Conservation (phyloP, 2,329 filamentous ascomycete genomes). For the Scorias spongiosa region DNA sequence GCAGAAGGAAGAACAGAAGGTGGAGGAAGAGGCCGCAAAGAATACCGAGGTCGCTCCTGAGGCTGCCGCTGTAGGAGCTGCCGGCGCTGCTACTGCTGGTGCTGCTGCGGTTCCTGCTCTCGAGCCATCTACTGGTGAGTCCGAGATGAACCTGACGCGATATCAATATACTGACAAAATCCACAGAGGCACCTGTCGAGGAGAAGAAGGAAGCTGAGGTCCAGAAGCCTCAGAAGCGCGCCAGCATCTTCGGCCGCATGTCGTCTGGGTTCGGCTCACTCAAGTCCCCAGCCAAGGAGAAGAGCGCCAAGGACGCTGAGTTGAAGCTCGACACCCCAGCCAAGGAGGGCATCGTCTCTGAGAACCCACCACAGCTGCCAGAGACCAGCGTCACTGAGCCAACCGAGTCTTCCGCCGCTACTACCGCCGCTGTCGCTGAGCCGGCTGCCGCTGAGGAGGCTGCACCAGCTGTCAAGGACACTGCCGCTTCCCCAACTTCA, state of each 20-base stretch:
- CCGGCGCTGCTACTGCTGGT: conserved; percentile 12
- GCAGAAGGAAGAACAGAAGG: conserved; percentile 16
- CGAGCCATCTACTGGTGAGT: conserved; percentile 15
- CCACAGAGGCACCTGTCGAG: conserved; percentile 14
- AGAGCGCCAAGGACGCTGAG: conserved; percentile 60
- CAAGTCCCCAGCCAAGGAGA: conserved; percentile 39
- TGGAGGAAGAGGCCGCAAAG: conserved; percentile 25
- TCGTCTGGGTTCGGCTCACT: conserved; percentile 43
- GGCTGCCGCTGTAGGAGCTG: conserved; percentile 24
- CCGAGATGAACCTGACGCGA: not conserved
- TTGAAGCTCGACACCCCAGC: conserved; percentile 34
- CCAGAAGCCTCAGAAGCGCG: conserved; percentile 62
- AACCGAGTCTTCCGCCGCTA: conserved; percentile 17
- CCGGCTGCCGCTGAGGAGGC: conserved; percentile 11
- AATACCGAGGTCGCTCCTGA: conserved; percentile 13
- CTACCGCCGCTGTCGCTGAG: conserved; percentile 21
- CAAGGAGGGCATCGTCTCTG: conserved; percentile 32
- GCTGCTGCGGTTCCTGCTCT: conserved; percentile 16
- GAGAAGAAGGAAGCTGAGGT: conserved; percentile 31
- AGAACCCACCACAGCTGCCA: conserved; percentile 20
- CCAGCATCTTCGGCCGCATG: conserved; percentile 60
- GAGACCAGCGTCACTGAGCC: conserved; percentile 28
- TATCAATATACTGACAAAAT: conserved; percentile 9
- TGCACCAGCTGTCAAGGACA: conserved; percentile 12
- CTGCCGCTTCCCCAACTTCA: conserved; percentile 22